A percentile compares a stretch with the other conserved stretches of the same genome.
Evolutionary conservation across 73 alveolate species (phyloP).

Genomic region (Tetrahymena borealis): DNA sequence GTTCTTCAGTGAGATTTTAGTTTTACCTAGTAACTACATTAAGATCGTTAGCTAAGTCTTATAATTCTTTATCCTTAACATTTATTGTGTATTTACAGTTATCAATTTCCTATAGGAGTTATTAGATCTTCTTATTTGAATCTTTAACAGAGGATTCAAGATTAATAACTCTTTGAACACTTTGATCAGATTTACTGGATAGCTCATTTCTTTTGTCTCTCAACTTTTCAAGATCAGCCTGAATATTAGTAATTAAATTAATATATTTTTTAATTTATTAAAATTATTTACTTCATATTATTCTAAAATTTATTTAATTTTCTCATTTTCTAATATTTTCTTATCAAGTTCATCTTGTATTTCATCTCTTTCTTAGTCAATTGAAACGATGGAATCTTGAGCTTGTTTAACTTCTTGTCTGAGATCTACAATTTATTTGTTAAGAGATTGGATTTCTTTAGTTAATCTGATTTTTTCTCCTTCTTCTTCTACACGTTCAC

Average conservation of each 20-base stretch:
- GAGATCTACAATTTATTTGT: neutral
- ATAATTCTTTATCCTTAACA: conserved; percentile 26
- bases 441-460: neutral
- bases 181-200: conserved; percentile 15
- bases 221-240: conserved; percentile 19
- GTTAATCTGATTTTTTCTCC: neutral
- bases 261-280: neutral
- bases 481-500: conserved; percentile 34
- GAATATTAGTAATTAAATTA: neutral
- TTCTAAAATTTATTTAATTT: neutral
- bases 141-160: conserved; percentile 29
- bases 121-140: neutral
- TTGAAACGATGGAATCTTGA: conserved; percentile 5
- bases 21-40: conserved; percentile 17
- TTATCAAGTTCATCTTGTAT: conserved; percentile 28
- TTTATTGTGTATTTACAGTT: conserved; percentile 26
- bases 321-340: neutral
- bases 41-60: conserved; percentile 17
- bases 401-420: neutral
- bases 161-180: conserved; percentile 17
- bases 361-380: conserved; percentile 44
- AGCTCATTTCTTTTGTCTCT: conserved; percentile 14
- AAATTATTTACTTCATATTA: neutral
- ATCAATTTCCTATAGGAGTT: conserved; percentile 15
- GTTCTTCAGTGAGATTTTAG: conserved; percentile 12